Evolutionary conservation across 805 yeast genomes (phyloP).

Genomic region (Suhomyces xylopsoci): DNA sequence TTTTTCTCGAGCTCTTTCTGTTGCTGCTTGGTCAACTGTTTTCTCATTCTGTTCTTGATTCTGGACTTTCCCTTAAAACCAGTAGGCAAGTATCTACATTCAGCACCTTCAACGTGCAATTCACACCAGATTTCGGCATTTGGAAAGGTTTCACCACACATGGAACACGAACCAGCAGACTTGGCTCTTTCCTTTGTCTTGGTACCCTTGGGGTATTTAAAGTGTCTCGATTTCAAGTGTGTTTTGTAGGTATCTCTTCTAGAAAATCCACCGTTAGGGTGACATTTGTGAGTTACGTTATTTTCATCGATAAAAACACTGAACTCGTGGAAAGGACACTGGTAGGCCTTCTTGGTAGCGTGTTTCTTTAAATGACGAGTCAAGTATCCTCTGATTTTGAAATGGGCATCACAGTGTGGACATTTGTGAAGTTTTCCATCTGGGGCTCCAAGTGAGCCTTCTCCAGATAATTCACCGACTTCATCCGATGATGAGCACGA

Average conservation of each 20-base stretch:
- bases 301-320: slow-evolving; percentile 37
- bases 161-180: slow-evolving; percentile 50
- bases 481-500: slow-evolving; percentile 14
- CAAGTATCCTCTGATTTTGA: slow-evolving; percentile 52
- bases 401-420: slow-evolving; percentile 46
- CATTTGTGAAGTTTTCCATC: slow-evolving; percentile 37
- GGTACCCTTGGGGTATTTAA: slow-evolving; percentile 55
- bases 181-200: slow-evolving; percentile 42
- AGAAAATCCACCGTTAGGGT: slow-evolving; percentile 57
- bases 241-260: slow-evolving; percentile 59
- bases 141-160: slow-evolving; percentile 50
- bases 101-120: slow-evolving; percentile 48
- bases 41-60: slow-evolving; percentile 41
- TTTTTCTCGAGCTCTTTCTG: slow-evolving; percentile 12
- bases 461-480: slow-evolving; percentile 4
- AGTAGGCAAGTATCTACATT: slow-evolving; percentile 44
- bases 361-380: slow-evolving; percentile 57
- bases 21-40: slow-evolving; percentile 30
- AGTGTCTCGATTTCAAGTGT: slow-evolving; percentile 55
- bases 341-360: slow-evolving; percentile 47
- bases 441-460: slow-evolving; percentile 9
- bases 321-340: slow-evolving; percentile 49
- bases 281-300: slow-evolving; percentile 46
- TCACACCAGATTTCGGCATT: slow-evolving; percentile 53
- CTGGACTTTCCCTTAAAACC: slow-evolving; percentile 45